Conservation (phyloP, 176 grass and related monocot species). For the Oryza brachyantha region DNA sequence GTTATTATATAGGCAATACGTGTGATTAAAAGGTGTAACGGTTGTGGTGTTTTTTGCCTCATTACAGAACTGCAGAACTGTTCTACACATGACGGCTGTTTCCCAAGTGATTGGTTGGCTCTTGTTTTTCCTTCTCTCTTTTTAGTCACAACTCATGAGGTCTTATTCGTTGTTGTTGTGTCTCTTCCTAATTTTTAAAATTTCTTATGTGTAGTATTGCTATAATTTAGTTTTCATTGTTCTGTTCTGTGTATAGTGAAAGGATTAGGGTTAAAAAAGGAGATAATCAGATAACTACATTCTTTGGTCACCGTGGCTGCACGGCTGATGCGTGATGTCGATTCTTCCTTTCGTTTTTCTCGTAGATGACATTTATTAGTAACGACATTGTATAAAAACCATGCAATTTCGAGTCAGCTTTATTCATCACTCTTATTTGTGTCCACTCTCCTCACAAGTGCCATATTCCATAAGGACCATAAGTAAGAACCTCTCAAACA, state of each 20-base stretch:
- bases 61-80: slow-evolving; percentile 43
- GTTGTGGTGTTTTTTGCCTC: slow-evolving; percentile 35
- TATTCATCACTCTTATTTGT: no score
- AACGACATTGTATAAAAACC: no score
- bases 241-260: neutral
- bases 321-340: neutral
- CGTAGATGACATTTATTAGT: no score
- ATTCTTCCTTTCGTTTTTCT: neutral
- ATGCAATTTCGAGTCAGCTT: no score
- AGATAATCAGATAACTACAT: neutral
- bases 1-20: neutral
- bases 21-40: slow-evolving; percentile 26
- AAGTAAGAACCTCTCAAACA: no score
- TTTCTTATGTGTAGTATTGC: neutral
- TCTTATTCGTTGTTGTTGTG: neutral
- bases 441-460: no score
- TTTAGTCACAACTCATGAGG: neutral
- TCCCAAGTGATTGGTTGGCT: slow-evolving; percentile 43
- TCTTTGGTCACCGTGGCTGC: neutral
- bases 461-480: no score
- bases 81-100: slow-evolving; percentile 39
- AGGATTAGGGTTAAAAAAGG: neutral
- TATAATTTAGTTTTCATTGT: neutral
- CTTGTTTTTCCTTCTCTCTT: slow-evolving; percentile 29
- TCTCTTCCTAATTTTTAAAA: neutral